These are phyloP conservation scores for Patellaria atrata DNA, from an alignment of 495 filamentous ascomycete species.

Conservation along the genomic window DNA sequence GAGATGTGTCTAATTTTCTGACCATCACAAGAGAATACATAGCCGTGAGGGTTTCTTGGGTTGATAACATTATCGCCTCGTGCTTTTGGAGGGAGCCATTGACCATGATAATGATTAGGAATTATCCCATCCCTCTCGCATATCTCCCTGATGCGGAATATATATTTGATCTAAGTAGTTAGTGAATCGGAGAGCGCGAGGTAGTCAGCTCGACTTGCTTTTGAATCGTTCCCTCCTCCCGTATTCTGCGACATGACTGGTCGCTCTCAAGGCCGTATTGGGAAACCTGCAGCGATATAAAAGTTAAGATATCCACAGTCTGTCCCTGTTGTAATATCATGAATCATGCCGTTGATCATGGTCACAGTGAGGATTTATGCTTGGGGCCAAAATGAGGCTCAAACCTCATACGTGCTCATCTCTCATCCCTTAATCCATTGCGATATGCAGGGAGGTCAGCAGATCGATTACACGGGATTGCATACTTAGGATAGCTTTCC, in stretches of 20 bases:
- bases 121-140: background rate
- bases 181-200: background rate
- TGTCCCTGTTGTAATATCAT: too few relatives aligned
- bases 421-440: too few relatives aligned
- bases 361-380: too few relatives aligned
- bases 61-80: conserved; percentile 3
- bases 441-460: too few relatives aligned
- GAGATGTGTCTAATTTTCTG: conserved; percentile 2
- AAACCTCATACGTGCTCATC: too few relatives aligned
- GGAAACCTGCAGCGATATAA: background rate
- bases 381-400: too few relatives aligned
- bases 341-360: too few relatives aligned
- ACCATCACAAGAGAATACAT: conserved; percentile 5
- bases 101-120: background rate
- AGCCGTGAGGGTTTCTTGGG: conserved; percentile 2
- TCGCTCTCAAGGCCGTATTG: conserved; percentile 10
- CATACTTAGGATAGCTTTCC: too few relatives aligned
- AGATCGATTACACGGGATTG: too few relatives aligned
- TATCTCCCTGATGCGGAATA: conserved; percentile 17
- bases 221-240: conserved; percentile 2
- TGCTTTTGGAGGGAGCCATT: conserved; percentile 11
- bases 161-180: conserved; percentile 3
- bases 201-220: background rate
- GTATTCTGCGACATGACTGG: background rate
- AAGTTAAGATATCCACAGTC: background rate